Percentiles rank a stretch among this genome's conserved stretches.
phyloP scores from a whole-genome alignment of 2,329 filamentous ascomycete species.

The Bimuria novae-zelandiae region DNA sequence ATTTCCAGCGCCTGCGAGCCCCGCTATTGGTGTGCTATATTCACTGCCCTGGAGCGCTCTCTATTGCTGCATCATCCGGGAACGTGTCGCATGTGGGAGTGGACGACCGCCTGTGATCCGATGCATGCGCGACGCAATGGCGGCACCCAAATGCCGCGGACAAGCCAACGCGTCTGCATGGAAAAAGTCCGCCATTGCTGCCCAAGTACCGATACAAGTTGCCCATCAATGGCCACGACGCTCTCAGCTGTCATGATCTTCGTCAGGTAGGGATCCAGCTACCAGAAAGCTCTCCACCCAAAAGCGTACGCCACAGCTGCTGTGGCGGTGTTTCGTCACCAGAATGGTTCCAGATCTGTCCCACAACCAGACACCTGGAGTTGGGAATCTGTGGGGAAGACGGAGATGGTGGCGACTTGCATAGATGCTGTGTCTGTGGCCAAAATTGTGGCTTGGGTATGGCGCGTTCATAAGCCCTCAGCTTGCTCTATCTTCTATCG shows the following conservation, averaged over 20 bases:
- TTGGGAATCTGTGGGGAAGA: neutral
- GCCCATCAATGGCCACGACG: neutral
- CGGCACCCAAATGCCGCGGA: constrained; percentile 25
- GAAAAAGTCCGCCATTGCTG: constrained; percentile 22
- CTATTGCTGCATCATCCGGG: constrained; percentile 30
- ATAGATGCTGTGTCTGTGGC: neutral
- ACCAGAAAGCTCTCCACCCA: neutral
- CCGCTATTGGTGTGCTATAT: constrained; percentile 17
- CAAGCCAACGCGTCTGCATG: constrained; percentile 18
- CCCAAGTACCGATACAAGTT: constrained; percentile 27
- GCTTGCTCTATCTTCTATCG: neutral
- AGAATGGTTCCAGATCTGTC: neutral
- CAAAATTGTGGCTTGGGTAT: neutral
- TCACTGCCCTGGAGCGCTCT: neutral
- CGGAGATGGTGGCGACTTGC: constrained; percentile 8
- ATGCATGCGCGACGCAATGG: constrained; percentile 31
- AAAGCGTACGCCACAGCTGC: constrained; percentile 9
- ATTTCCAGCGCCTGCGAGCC: neutral
- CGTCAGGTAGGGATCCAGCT: constrained; percentile 7
- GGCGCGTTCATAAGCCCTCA: neutral
- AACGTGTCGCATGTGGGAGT: constrained; percentile 38
- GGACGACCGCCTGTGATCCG: constrained; percentile 22
- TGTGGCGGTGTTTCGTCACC: constrained; percentile 11
- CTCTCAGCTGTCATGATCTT: constrained; percentile 13
- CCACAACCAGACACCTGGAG: neutral